Evolutionary conservation across 2,329 filamentous ascomycete genomes (phyloP).

Genomic region (Anisogramma anomala): DNA sequence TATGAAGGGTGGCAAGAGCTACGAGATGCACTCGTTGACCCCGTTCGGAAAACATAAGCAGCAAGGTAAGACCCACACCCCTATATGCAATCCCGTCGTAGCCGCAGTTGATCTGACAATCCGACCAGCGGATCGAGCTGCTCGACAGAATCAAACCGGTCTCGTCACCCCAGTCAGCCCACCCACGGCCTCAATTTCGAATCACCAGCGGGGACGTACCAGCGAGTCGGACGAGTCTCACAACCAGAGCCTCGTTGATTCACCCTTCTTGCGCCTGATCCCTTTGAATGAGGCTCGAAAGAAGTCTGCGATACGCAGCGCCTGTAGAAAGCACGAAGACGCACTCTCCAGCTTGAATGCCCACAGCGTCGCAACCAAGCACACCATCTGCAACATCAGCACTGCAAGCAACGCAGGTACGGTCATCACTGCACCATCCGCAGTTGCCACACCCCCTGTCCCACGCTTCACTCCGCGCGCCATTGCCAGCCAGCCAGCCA

Average conservation of each 20-base stretch:
- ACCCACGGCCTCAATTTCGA: neutral
- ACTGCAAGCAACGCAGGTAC: constrained; percentile 9
- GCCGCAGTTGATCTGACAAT: neutral
- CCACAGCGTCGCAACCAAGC: constrained; percentile 7
- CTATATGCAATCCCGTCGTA: neutral
- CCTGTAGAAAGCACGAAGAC: constrained; percentile 16
- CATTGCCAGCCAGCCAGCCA: constrained; percentile 4
- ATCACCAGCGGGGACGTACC: constrained; percentile 1
- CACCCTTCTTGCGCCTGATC: constrained; percentile 23
- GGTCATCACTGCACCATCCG: neutral
- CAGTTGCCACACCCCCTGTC: constrained; percentile 1
- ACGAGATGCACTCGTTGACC: neutral
- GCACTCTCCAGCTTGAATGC: constrained; percentile 15
- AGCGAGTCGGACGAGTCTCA: constrained; percentile 3
- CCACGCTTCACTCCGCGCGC: constrained; percentile 7
- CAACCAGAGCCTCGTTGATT: constrained; percentile 16
- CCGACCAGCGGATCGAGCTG: neutral
- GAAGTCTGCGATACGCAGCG: constrained; percentile 18
- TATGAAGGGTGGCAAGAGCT: neutral
- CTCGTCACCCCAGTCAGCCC: neutral
- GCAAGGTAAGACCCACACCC: neutral
- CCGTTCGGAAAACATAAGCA: neutral
- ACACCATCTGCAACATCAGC: constrained; percentile 1
- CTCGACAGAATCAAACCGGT: neutral
- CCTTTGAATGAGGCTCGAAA: constrained; percentile 22